Percentiles rank a stretch among this genome's conserved stretches.
These are phyloP conservation scores for Psophocarpus tetragonolobus DNA, from an alignment of 306 rosid species.

Conservation along the genomic window DNA sequence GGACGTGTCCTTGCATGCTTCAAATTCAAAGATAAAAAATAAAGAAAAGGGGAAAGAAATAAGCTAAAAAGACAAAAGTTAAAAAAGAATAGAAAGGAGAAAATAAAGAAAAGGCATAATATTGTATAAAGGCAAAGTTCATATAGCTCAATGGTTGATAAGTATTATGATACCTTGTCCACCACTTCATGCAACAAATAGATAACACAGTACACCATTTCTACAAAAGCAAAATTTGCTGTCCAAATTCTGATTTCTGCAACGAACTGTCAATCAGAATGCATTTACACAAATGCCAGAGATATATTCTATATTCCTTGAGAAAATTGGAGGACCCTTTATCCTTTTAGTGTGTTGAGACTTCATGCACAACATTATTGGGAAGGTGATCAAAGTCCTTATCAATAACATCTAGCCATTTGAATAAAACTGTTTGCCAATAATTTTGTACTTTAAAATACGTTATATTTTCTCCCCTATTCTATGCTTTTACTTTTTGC, in stretches of 20 bases:
- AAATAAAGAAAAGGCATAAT: background rate
- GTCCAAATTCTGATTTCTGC: constrained; percentile 41
- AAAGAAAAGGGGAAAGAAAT: background rate
- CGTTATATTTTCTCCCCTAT: constrained; percentile 15
- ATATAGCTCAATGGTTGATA: constrained; percentile 31
- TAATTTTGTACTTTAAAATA: constrained; percentile 45
- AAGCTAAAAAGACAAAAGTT: constrained; percentile 13
- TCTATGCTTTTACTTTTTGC: constrained; percentile 43
- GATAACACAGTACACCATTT: constrained; percentile 46
- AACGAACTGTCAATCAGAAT: constrained; percentile 19
- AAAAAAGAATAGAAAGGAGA: background rate
- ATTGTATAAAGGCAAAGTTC: constrained; percentile 41
- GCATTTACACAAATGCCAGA: constrained; percentile 22
- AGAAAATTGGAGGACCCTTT: background rate
- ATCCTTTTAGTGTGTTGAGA: constrained; percentile 17
- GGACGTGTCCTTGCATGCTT: constrained; percentile 59
- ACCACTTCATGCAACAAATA: constrained; percentile 68
- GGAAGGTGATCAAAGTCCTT: constrained; percentile 37
- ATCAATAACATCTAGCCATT: constrained; percentile 32
- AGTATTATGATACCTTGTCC: constrained; percentile 56
- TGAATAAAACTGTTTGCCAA: constrained; percentile 41
- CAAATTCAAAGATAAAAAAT: background rate
- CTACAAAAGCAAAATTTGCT: constrained; percentile 47
- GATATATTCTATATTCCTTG: background rate
- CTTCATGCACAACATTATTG: constrained; percentile 46